Percentiles rank a stretch among this genome's conserved stretches.
Conservation (phyloP, 2,329 filamentous ascomycete species). For the Sporothrix phasma region DNA sequence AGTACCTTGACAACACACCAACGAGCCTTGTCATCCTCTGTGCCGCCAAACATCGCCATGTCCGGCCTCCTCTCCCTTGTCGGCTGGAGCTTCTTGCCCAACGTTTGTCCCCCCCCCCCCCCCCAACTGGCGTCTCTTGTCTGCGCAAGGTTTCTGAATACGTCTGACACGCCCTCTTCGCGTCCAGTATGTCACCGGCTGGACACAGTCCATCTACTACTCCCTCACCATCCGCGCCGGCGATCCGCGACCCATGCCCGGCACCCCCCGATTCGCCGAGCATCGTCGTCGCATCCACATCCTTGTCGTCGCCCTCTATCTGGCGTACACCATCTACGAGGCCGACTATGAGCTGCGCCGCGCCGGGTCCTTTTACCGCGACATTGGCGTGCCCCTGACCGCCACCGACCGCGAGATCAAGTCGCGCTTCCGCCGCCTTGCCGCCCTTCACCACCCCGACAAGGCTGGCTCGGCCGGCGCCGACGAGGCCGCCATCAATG, state of each 20-base stretch:
- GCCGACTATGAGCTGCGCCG: slow-evolving; percentile 70
- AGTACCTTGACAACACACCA: not conserved
- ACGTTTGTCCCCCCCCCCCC: slow-evolving; percentile 26
- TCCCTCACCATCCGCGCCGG: slow-evolving; percentile 81
- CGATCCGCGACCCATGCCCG: slow-evolving; percentile 63
- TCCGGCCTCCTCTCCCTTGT: slow-evolving; percentile 43
- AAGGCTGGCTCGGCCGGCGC: slow-evolving; percentile 44
- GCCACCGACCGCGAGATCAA: slow-evolving; percentile 71
- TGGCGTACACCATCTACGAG: slow-evolving; percentile 87
- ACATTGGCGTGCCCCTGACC: slow-evolving; percentile 58
- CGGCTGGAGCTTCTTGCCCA: slow-evolving; percentile 48
- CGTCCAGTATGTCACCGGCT: slow-evolving; percentile 63
- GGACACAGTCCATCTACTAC: slow-evolving; percentile 76
- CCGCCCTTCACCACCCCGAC: slow-evolving; percentile 69
- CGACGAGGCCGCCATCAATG: slow-evolving; percentile 25
- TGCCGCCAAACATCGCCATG: slow-evolving; percentile 29
- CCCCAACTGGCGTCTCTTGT: not conserved
- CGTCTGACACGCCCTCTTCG: not conserved
- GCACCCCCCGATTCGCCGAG: slow-evolving; percentile 55
- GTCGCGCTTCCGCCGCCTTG: slow-evolving; percentile 70
- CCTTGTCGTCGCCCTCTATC: slow-evolving; percentile 71
- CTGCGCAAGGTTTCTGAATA: not conserved
- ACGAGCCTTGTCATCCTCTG: not conserved
- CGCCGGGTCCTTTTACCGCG: slow-evolving; percentile 66
- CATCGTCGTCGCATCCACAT: slow-evolving; percentile 80